A percentile compares a stretch with the other conserved stretches of the same genome.
phyloP scores from a whole-genome alignment of 2,329 filamentous ascomycete species.

The Fonsecaea monophora region DNA sequence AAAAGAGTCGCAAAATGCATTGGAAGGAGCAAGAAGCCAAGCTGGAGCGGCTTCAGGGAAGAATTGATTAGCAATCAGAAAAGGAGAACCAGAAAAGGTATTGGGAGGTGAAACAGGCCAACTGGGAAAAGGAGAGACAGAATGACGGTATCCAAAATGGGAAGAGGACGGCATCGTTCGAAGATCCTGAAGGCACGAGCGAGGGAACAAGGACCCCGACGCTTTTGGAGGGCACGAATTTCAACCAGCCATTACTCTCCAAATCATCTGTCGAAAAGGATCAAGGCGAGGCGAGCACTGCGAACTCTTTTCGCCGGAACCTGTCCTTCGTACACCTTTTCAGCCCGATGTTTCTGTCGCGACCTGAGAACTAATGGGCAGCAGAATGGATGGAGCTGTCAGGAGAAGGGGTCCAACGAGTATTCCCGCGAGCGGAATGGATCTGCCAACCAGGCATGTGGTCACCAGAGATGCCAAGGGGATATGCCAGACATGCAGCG shows the following conservation, averaged over 20 bases:
- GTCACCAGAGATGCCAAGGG: neutral
- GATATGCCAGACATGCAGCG: neutral
- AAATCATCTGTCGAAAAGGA: slow-evolving; percentile 3
- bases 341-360: neutral
- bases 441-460: neutral
- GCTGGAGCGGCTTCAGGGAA: neutral
- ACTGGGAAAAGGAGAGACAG: slow-evolving; percentile 5
- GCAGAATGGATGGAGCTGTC: neutral
- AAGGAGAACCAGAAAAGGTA: slow-evolving; percentile 7
- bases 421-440: neutral
- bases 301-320: neutral
- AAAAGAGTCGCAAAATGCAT: neutral
- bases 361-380: neutral
- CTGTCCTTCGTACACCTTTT: slow-evolving; percentile 6
- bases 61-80: slow-evolving; percentile 18
- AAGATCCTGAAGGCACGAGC: neutral
- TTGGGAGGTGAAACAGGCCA: slow-evolving; percentile 7
- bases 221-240: neutral
- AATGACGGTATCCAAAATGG: neutral
- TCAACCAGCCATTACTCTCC: neutral
- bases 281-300: neutral
- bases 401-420: too few species aligned
- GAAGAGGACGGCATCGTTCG: neutral
- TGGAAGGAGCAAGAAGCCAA: slow-evolving; percentile 1
- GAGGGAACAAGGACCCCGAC: neutral